A percentile compares a stretch with the other conserved stretches of the same genome.
These are phyloP conservation scores for Aspergillus sp. DNA, from an alignment of 2,329 filamentous ascomycete species.

Conservation along the genomic window DNA sequence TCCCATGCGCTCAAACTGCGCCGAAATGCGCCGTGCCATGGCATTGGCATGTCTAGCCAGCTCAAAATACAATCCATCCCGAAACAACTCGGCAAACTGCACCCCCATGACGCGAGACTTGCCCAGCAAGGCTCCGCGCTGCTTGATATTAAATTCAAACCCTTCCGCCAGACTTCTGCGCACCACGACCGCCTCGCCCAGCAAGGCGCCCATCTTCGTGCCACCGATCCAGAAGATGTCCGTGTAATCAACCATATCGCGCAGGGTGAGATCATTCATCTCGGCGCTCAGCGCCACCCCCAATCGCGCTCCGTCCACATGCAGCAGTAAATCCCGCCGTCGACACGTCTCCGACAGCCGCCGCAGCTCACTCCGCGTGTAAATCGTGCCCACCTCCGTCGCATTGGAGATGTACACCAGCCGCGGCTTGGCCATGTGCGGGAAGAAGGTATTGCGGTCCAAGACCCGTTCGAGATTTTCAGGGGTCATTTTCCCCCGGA, in stretches of 20 bases:
- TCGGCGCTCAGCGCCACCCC: conserved; percentile 47
- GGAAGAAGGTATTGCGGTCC: conserved; percentile 54
- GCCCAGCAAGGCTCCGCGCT: conserved; percentile 54
- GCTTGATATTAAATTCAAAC: conserved; percentile 56
- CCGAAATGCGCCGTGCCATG: conserved; percentile 49
- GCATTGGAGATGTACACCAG: conserved; percentile 58
- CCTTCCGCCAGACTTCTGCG: conserved; percentile 49
- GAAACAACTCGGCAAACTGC: conserved; percentile 55
- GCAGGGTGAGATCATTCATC: conserved; percentile 48
- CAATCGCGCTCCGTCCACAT: conserved; percentile 54
- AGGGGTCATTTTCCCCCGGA: conserved; percentile 53
- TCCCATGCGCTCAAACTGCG: conserved; percentile 46
- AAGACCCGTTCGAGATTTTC: conserved; percentile 46
- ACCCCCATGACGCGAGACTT: conserved; percentile 54
- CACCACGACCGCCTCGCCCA: conserved; percentile 56
- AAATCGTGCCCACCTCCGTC: conserved; percentile 54
- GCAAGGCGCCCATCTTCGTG: conserved; percentile 54
- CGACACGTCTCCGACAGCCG: conserved; percentile 50
- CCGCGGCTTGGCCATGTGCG: conserved; percentile 55
- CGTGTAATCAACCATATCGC: conserved; percentile 50
- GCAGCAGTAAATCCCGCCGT: conserved; percentile 44
- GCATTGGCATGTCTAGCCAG: conserved; percentile 50
- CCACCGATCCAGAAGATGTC: conserved; percentile 60
- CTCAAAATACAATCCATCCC: conserved; percentile 49
- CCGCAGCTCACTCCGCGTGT: conserved; percentile 46